Conservation (phyloP, 495 filamentous ascomycete species). For the Penicillium mononematosum region DNA sequence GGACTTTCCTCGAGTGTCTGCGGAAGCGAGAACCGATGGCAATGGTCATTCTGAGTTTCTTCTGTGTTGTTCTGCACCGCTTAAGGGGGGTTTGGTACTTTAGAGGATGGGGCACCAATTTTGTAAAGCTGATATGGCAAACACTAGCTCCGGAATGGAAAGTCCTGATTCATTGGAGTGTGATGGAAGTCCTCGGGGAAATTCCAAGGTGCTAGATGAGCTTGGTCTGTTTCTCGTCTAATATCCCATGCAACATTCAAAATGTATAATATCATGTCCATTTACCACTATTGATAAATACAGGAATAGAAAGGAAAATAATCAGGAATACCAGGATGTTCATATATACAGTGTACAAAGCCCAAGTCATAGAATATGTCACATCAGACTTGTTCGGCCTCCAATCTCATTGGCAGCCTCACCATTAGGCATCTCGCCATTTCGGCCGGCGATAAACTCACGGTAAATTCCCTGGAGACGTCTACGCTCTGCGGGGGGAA, state of each 20-base stretch:
- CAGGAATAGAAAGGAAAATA: conserved; percentile 4
- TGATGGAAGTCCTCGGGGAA: too few species aligned
- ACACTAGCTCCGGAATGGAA: too few species aligned
- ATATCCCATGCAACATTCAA: not conserved
- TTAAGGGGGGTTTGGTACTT: too few species aligned
- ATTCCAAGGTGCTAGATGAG: not conserved
- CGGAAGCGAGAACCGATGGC: too few species aligned
- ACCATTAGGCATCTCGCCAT: conserved; percentile 91
- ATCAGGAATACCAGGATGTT: conserved; percentile 3
- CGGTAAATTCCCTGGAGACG: conserved; percentile 78
- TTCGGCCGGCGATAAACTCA: conserved; percentile 88
- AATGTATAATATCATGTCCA: not conserved
- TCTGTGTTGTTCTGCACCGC: too few species aligned
- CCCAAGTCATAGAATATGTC: conserved; percentile 23
- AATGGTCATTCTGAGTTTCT: too few species aligned
- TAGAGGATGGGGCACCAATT: too few species aligned
- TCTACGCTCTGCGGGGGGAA: conserved; percentile 68
- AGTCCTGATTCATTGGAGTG: too few species aligned
- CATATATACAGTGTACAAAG: conserved; percentile 26
- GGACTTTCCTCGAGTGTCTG: too few species aligned
- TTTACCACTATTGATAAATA: conserved; percentile 6
- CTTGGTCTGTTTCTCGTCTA: not conserved
- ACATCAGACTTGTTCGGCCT: conserved; percentile 92
- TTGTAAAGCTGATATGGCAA: too few species aligned
- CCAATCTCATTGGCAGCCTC: conserved; percentile 89